Evolutionary conservation across 2,329 filamentous ascomycete genomes (phyloP).

Genomic region (Pseudocercospora eumusae): DNA sequence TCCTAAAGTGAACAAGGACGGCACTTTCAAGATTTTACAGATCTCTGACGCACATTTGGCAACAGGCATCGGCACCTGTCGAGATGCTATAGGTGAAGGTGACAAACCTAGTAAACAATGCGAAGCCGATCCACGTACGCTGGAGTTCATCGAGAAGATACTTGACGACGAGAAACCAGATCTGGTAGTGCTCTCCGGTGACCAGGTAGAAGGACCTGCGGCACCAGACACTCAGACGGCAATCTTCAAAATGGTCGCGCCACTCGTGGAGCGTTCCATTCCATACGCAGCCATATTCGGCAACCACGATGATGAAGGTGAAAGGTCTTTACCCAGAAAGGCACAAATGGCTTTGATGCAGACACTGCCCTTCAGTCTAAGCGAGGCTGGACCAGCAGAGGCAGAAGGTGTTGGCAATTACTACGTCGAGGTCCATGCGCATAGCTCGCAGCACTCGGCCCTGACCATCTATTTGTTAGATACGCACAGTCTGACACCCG

Average conservation of each 20-base stretch:
- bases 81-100: conserved; percentile 70
- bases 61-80: conserved; percentile 81
- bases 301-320: conserved; percentile 91
- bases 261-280: conserved; percentile 82
- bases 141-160: conserved; percentile 82
- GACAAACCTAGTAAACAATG: conserved; percentile 56
- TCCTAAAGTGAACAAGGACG: conserved; percentile 80
- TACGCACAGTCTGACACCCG: conserved; percentile 86
- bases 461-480: conserved; percentile 94
- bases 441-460: conserved; percentile 81
- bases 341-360: conserved; percentile 85
- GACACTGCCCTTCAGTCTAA: conserved; percentile 83
- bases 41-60: conserved; percentile 91
- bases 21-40: conserved; percentile 97
- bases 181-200: conserved; percentile 85
- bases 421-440: conserved; percentile 82
- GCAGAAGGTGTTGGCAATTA: conserved; percentile 95
- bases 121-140: conserved; percentile 85
- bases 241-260: conserved; percentile 86
- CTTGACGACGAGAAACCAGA: conserved; percentile 93
- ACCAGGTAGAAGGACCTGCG: conserved; percentile 93
- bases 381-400: conserved; percentile 76
- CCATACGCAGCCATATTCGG: conserved; percentile 94
- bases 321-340: conserved; percentile 61
- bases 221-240: conserved; percentile 88